Evolutionary conservation across 768 basidiomycete species (phyloP).

Genomic region (Termitomyces sp.): DNA sequence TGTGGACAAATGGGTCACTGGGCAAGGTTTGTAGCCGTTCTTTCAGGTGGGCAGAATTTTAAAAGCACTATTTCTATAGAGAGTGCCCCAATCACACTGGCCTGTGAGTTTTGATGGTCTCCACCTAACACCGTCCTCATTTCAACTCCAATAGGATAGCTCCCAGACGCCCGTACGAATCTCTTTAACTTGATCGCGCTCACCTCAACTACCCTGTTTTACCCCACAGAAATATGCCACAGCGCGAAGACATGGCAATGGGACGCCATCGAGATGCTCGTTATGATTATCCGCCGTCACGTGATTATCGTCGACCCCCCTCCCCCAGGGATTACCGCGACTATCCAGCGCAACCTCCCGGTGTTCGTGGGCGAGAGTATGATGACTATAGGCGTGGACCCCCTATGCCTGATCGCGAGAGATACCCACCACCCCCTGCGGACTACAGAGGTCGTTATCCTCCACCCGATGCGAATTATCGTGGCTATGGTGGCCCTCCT

Average conservation of each 20-base stretch:
- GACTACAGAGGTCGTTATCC: slow-evolving; percentile 54
- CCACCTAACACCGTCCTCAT: neutral
- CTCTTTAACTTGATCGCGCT: slow-evolving; percentile 53
- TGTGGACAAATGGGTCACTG: slow-evolving; percentile 85
- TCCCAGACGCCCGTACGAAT: slow-evolving; percentile 42
- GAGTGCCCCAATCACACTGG: slow-evolving; percentile 63
- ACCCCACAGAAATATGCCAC: slow-evolving; percentile 30
- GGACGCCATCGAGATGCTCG: slow-evolving; percentile 47
- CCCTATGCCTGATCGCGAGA: slow-evolving; percentile 38
- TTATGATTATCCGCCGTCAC: slow-evolving; percentile 55
- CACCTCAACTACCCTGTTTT: slow-evolving; percentile 49
- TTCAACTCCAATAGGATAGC: slow-evolving; percentile 16
- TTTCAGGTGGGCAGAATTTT: neutral
- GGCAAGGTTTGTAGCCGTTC: slow-evolving; percentile 58
- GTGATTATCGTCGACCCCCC: slow-evolving; percentile 57
- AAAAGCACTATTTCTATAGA: slow-evolving; percentile 28
- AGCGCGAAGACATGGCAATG: slow-evolving; percentile 54
- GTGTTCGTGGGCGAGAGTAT: slow-evolving; percentile 55
- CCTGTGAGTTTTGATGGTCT: slow-evolving; percentile 35
- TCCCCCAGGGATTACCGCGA: slow-evolving; percentile 69
- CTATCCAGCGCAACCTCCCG: slow-evolving; percentile 43
- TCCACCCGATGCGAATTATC: slow-evolving; percentile 47
- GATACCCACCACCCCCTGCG: slow-evolving; percentile 47
- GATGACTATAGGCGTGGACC: slow-evolving; percentile 62
- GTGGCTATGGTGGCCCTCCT: slow-evolving; percentile 46